Evolutionary conservation across 2,329 filamentous ascomycete species (phyloP).

Genomic region (Fusarium sublunatum): DNA sequence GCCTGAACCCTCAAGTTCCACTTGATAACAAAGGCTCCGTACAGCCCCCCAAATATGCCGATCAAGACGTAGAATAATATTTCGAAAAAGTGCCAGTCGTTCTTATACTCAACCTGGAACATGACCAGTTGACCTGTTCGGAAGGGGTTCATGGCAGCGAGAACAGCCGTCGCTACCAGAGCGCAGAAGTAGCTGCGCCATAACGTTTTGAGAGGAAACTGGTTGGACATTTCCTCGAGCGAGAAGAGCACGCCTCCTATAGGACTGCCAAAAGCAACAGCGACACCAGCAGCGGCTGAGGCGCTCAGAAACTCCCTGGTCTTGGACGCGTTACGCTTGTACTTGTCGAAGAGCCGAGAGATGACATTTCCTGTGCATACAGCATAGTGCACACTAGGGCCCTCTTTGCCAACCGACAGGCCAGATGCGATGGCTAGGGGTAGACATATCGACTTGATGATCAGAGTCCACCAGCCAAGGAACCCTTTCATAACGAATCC

Average conservation of each 20-base stretch:
- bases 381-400: conserved; percentile 98
- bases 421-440: conserved; percentile 94
- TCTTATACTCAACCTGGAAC: conserved; percentile 97
- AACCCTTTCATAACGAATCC: conserved; percentile 99
- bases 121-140: conserved; percentile 97
- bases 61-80: conserved; percentile 91
- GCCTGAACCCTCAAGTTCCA: conserved; percentile 93
- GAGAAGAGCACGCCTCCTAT: conserved; percentile 98
- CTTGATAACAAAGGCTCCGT: conserved; percentile 96
- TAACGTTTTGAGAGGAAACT: conserved; percentile 96
- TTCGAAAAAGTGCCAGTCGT: conserved; percentile 98
- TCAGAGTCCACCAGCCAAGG: conserved; percentile 86
- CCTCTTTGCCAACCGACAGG: conserved; percentile 95
- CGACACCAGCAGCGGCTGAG: conserved; percentile 93
- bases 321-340: conserved; percentile 90
- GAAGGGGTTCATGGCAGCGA: conserved; percentile 97
- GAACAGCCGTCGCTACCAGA: conserved; percentile 89
- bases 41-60: conserved; percentile 92
- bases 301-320: conserved; percentile 95
- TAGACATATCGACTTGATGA: conserved; percentile 93
- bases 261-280: conserved; percentile 95
- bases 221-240: conserved; percentile 95
- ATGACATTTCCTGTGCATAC: conserved; percentile 98
- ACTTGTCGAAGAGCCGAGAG: conserved; percentile 91
- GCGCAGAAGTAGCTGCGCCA: conserved; percentile 99